These are phyloP conservation scores for Inosperma sp. DNA, from an alignment of 768 basidiomycete species.

Conservation along the genomic window DNA sequence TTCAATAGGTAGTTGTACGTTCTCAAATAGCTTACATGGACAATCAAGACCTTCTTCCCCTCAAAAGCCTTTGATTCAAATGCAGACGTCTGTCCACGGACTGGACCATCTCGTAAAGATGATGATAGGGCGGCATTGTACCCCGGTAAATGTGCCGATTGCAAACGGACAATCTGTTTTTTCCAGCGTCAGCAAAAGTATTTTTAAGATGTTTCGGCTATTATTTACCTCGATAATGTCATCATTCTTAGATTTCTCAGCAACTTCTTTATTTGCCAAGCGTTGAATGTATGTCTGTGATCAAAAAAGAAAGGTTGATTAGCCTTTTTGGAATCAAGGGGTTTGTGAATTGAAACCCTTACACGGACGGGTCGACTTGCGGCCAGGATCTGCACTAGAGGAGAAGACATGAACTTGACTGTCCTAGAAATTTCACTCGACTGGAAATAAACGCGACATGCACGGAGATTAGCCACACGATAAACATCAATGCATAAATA, in stretches of 20 bases:
- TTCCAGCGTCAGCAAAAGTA: neutral
- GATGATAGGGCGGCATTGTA: constrained; percentile 77
- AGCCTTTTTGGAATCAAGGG: neutral
- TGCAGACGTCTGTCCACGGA: constrained; percentile 54
- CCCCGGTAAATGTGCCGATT: constrained; percentile 70
- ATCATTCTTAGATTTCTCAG: constrained; percentile 20
- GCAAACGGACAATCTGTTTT: constrained; percentile 65
- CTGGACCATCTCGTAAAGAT: constrained; percentile 65
- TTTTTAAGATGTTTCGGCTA: neutral
- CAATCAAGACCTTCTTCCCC: constrained; percentile 50
- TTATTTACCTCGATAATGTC: constrained; percentile 42
- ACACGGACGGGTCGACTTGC: constrained; percentile 61
- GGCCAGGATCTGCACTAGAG: constrained; percentile 62
- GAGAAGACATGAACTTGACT: constrained; percentile 73
- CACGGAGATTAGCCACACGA: neutral
- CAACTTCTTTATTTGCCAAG: constrained; percentile 35
- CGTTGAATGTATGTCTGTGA: constrained; percentile 49
- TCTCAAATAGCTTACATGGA: constrained; percentile 47
- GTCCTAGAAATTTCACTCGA: constrained; percentile 66
- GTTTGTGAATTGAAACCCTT: constrained; percentile 16
- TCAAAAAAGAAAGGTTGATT: neutral
- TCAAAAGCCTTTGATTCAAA: constrained; percentile 49
- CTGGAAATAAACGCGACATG: constrained; percentile 33
- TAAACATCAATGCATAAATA: neutral
- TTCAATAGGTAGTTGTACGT: neutral